Evolutionary conservation across 352 stramenopile species (phyloP).

Genomic region (Phytophthora melonis): DNA sequence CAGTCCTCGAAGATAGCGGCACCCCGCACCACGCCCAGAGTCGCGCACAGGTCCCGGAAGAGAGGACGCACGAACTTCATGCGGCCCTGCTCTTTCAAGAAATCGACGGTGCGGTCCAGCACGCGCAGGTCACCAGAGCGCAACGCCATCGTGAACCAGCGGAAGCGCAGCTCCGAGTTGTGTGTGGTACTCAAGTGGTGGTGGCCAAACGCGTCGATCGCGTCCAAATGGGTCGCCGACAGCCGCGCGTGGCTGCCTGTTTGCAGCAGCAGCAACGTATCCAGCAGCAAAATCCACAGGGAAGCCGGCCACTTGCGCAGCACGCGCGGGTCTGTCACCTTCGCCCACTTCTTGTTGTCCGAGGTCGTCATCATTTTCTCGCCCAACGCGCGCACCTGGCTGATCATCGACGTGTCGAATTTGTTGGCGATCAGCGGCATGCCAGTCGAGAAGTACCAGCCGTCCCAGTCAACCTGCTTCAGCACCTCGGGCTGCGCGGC

Average conservation of each 20-base stretch:
- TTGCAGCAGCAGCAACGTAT: constrained; percentile 58
- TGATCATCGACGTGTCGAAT: constrained; percentile 88
- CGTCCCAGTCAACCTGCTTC: constrained; percentile 91
- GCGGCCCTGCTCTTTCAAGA: constrained; percentile 68
- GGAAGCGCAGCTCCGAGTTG: constrained; percentile 73
- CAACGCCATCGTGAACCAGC: constrained; percentile 68
- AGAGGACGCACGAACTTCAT: constrained; percentile 80
- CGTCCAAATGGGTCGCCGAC: constrained; percentile 45
- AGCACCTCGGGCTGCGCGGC: constrained; percentile 44
- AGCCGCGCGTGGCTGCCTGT: constrained; percentile 21
- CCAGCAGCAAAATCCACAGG: constrained; percentile 63
- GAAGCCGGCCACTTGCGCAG: constrained; percentile 54
- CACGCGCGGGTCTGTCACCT: constrained; percentile 1
- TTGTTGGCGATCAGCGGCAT: constrained; percentile 82
- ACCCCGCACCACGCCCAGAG: constrained; percentile 30
- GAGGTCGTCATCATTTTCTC: constrained; percentile 41
- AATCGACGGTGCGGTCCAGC: constrained; percentile 42
- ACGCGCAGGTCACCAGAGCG: constrained; percentile 52
- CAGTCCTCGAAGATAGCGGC: constrained; percentile 45
- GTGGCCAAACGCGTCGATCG: constrained; percentile 58
- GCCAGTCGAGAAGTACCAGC: constrained; percentile 89
- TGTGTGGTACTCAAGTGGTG: constrained; percentile 54
- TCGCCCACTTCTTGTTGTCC: constrained; percentile 38
- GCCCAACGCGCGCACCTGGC: constrained; percentile 45
- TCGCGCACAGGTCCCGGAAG: constrained; percentile 59